Conservation (phyloP, 192 early-diverging fungal genomes). For the Coemansia sp. region DNA sequence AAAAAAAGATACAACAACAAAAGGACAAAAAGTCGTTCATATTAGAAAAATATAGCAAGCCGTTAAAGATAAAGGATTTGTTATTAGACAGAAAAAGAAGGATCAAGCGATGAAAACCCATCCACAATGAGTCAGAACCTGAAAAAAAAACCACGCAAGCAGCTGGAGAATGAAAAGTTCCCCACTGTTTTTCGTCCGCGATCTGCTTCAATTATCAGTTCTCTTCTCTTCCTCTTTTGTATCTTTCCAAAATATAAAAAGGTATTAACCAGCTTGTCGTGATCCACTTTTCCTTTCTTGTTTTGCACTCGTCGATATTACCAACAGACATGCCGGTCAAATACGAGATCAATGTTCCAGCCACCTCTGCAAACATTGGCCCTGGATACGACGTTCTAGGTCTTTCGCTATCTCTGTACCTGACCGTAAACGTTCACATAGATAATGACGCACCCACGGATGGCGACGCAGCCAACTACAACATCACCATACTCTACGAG, state of each 20-base stretch:
- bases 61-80: neutral
- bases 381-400: slow-evolving; percentile 98
- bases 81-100: neutral
- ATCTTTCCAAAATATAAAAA: neutral
- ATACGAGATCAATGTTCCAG: slow-evolving; percentile 76
- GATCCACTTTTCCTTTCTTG: neutral
- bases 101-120: neutral
- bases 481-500: slow-evolving; percentile 55
- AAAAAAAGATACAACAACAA: neutral
- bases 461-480: slow-evolving; percentile 13
- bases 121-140: neutral
- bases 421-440: slow-evolving; percentile 65
- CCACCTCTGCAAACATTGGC: slow-evolving; percentile 97
- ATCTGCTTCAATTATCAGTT: neutral
- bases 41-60: neutral
- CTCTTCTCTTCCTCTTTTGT: neutral
- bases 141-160: neutral
- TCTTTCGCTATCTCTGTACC: slow-evolving; percentile 82
- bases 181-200: too few species aligned
- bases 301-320: neutral
- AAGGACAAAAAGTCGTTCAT: neutral
- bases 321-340: slow-evolving; percentile 10
- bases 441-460: neutral
- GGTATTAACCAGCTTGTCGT: slow-evolving; percentile 5
- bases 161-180: too few species aligned